Evolutionary conservation across 345 rosid species (phyloP).

Genomic region (Populus deltoides): DNA sequence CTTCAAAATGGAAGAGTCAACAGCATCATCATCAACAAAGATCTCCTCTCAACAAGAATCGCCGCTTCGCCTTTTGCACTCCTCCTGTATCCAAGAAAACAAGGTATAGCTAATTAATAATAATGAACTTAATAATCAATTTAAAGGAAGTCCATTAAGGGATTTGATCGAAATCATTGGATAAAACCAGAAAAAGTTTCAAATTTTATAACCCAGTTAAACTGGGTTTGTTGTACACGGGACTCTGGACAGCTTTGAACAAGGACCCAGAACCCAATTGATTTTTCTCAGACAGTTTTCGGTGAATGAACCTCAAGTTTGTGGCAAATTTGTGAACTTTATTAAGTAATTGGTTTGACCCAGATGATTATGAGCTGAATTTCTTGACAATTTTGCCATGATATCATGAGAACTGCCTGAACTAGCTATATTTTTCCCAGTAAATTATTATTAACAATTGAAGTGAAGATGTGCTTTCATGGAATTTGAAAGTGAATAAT

Average conservation of each 20-base stretch:
- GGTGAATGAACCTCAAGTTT: slow-evolving; percentile 18
- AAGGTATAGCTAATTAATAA: slow-evolving; percentile 63
- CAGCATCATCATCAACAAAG: slow-evolving; percentile 23
- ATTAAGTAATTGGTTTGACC: background rate
- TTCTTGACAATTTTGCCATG: slow-evolving; percentile 14
- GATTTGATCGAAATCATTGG: background rate
- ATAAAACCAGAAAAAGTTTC: slow-evolving; percentile 1
- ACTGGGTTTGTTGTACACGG: slow-evolving; percentile 20
- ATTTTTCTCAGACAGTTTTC: slow-evolving; percentile 18
- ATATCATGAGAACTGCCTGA: slow-evolving; percentile 12
- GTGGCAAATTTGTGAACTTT: background rate
- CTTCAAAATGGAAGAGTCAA: slow-evolving; percentile 78
- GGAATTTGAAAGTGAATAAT: background rate
- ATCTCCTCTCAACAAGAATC: slow-evolving; percentile 38
- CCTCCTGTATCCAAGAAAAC: slow-evolving; percentile 78
- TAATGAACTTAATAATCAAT: background rate
- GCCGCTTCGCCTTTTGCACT: slow-evolving; percentile 68
- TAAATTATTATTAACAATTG: background rate
- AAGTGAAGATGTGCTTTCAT: background rate
- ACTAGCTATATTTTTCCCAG: background rate
- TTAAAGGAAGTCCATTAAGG: background rate
- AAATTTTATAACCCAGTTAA: slow-evolving; percentile 9
- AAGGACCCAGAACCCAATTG: slow-evolving; percentile 25
- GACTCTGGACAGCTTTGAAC: slow-evolving; percentile 37
- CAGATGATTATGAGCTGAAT: background rate